Conservation (phyloP, 345 rosid genomes). For the Microthlaspi erraticum region DNA sequence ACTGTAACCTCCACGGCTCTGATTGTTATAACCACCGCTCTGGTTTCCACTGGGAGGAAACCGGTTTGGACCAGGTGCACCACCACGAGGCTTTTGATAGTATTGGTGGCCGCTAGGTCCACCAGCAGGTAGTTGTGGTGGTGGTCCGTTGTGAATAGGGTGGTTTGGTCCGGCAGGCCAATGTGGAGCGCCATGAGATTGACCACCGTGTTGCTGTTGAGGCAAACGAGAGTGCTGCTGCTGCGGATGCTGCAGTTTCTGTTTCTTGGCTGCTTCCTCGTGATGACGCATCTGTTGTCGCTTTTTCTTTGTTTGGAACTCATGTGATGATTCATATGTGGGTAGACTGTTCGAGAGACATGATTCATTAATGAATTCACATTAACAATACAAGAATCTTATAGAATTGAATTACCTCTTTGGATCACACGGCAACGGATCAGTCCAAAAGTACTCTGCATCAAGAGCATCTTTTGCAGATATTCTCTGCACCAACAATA, state of each 20-base stretch:
- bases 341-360: constrained; percentile 65
- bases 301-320: constrained; percentile 95
- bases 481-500: constrained; percentile 64
- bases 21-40: constrained; percentile 57
- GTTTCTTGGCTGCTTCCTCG: constrained; percentile 83
- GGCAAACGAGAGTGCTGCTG: constrained; percentile 85
- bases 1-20: constrained; percentile 68
- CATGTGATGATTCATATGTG: constrained; percentile 92
- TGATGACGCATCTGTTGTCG: constrained; percentile 92
- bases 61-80: constrained; percentile 67
- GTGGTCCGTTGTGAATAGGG: constrained; percentile 65
- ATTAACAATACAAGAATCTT: constrained; percentile 1
- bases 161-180: constrained; percentile 49
- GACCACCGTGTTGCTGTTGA: constrained; percentile 84
- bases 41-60: constrained; percentile 70
- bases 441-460: constrained; percentile 98
- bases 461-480: constrained; percentile 94
- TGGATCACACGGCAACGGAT: constrained; percentile 94
- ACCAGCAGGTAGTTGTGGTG: constrained; percentile 64
- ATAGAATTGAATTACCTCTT: constrained; percentile 58
- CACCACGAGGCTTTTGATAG: constrained; percentile 72
- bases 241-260: constrained; percentile 82
- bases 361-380: constrained; percentile 1
- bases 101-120: constrained; percentile 75
- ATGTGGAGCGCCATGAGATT: constrained; percentile 67